Percentiles rank a stretch among this genome's conserved stretches.
phyloP scores from a whole-genome alignment of 129 eudicot species.

The Saposhnikovia divaricata region DNA sequence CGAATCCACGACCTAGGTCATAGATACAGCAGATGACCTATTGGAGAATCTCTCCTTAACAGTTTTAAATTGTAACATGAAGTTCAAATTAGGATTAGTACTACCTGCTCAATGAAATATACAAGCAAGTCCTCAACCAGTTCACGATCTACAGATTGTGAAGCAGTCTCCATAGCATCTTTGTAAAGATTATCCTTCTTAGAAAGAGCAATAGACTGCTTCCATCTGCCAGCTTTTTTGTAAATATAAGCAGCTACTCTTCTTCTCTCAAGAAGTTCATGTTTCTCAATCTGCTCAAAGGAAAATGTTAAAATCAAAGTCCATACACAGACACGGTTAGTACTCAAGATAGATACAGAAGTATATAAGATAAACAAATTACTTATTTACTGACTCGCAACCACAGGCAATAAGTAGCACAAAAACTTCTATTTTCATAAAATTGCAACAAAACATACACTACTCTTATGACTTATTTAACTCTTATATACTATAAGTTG shows the following conservation, averaged over 20 bases:
- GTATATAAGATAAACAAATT: too few species aligned
- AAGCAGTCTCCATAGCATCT: conserved; percentile 99
- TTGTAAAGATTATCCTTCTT: conserved; percentile 93
- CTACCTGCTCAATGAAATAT: conserved; percentile 94
- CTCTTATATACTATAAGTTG: too few species aligned
- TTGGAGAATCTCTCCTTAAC: not conserved
- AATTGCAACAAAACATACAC: too few species aligned
- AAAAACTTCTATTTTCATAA: too few species aligned
- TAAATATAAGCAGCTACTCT: conserved; percentile 98
- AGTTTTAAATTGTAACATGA: not conserved
- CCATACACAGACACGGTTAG: too few species aligned
- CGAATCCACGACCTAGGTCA: not conserved
- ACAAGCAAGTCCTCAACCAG: conserved; percentile 94
- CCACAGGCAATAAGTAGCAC: too few species aligned
- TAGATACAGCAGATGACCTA: not conserved
- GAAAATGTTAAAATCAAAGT: too few species aligned
- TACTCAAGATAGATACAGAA: too few species aligned
- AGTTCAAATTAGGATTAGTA: not conserved
- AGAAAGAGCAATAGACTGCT: conserved; percentile 92
- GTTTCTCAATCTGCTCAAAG: conserved; percentile 94
- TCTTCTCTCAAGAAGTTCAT: conserved; percentile 98
- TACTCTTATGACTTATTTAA: too few species aligned
- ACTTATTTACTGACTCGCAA: too few species aligned
- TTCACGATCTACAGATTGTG: conserved; percentile 98
- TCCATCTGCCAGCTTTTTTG: conserved; percentile 99